phyloP scores from a whole-genome alignment of 2,329 filamentous ascomycete species.

The Hypoxylon sp. region DNA sequence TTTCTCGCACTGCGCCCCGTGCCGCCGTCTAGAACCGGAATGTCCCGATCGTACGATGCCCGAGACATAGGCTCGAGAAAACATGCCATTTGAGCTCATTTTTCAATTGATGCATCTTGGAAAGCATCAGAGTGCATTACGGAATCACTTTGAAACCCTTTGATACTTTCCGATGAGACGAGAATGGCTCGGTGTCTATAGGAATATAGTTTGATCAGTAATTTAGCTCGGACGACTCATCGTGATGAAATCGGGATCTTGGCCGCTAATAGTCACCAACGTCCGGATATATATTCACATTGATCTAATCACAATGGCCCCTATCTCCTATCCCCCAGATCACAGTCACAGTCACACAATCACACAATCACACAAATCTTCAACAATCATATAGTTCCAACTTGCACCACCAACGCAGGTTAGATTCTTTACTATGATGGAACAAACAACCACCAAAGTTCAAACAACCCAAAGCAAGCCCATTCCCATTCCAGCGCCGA shows the following conservation, averaged over 20 bases:
- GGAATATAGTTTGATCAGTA: conserved; percentile 33
- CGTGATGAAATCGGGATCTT: conserved; percentile 24
- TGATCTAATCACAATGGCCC: conserved; percentile 26
- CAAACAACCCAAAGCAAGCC: conserved; percentile 30
- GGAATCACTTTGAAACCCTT: conserved; percentile 39
- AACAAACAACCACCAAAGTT: conserved; percentile 20
- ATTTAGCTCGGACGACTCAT: conserved; percentile 31
- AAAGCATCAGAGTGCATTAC: conserved; percentile 33
- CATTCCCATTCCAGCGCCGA: conserved; percentile 34
- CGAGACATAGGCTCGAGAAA: conserved; percentile 24
- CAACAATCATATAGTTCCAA: conserved; percentile 8
- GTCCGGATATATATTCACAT: conserved; percentile 39
- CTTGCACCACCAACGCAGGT: conserved; percentile 17
- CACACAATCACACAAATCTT: conserved; percentile 10
- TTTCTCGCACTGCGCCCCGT: conserved; percentile 8
- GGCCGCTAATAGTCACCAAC: neutral
- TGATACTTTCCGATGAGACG: conserved; percentile 36
- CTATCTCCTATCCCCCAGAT: conserved; percentile 22
- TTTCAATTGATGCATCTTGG: conserved; percentile 23
- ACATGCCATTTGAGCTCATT: conserved; percentile 38
- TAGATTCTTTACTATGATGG: conserved; percentile 24
- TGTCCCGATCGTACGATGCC: conserved; percentile 41
- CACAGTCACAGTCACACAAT: conserved; percentile 10
- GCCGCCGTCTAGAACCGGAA: conserved; percentile 23
- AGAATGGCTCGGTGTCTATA: conserved; percentile 41